Base-by-base conservation (phyloP, 164 flowering plant genomes). In the Tetracentron sinense region DNA sequence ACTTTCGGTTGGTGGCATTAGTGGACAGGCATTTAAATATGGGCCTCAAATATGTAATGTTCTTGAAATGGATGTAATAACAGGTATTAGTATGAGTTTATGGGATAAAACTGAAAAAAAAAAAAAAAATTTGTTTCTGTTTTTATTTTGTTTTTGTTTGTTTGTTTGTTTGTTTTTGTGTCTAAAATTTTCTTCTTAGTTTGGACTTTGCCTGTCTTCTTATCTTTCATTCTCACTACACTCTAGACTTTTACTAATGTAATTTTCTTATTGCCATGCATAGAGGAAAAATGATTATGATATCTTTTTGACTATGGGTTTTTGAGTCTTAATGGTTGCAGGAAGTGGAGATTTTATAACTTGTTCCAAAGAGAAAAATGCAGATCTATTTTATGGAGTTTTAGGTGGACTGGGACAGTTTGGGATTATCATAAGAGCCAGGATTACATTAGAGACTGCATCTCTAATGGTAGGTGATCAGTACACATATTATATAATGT, bases 401-500 rank as follows among this genome's bases (percentile, higher is more conserved):
- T 26, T 67, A 30, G 70, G 70, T 53, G 70, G 70, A 23, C 29
- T 67, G 28, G 71, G 66, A 6, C 70, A 67, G 55, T 67, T 67
- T 53, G 72, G 66, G 27, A 62, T 62, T 47, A 67, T 67, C 12
- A 60, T 58, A 28, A 53, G 70, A 60, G 64, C 70, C 19, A 60
- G 65, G 27, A 61, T 67, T 20, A 49, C 25, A 22, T 47, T 67
- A 12, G 60, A 60, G 54, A 22, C 7, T 6, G 70, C 70, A 1
- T 65, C 70, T 27, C 19, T 29, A 30, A 60, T 46, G 59, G 70
- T 60, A 12, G 30, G 59, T 23, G 26, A 12, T 35, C 11, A 25
- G 12, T 31, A 35, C 6, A 35, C 42, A 35, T 35, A 6, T 5
- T 4, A 48, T 3, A 48, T 3, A 1, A 19, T 48, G 15, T 19